phyloP scores from a whole-genome alignment of 2,329 filamentous ascomycete genomes.

The Colletotrichum sp. region DNA sequence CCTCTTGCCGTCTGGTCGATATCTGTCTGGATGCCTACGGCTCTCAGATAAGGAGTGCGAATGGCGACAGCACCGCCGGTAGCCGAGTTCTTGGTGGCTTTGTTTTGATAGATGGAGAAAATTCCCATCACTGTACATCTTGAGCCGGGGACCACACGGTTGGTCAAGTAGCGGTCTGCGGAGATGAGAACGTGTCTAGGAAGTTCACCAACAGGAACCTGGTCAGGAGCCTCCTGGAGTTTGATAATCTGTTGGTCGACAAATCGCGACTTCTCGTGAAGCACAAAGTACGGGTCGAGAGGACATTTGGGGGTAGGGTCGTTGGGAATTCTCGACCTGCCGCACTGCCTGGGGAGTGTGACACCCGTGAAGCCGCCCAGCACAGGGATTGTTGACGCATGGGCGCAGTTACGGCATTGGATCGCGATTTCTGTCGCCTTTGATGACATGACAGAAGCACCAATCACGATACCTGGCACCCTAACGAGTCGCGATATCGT shows the following conservation, averaged over 20 bases:
- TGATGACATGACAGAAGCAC: constrained; percentile 93
- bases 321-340: constrained; percentile 64
- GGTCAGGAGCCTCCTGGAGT: constrained; percentile 94
- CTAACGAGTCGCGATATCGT: constrained; percentile 94
- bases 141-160: constrained; percentile 93
- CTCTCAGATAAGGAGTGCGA: constrained; percentile 90
- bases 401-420: constrained; percentile 85
- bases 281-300: constrained; percentile 92
- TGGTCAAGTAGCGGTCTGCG: constrained; percentile 94
- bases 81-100: constrained; percentile 78
- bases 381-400: constrained; percentile 73
- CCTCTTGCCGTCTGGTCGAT: constrained; percentile 89
- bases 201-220: constrained; percentile 95
- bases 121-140: constrained; percentile 96
- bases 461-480: constrained; percentile 97
- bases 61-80: constrained; percentile 88
- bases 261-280: constrained; percentile 92
- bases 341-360: constrained; percentile 81
- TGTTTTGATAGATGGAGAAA: constrained; percentile 97
- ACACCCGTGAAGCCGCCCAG: constrained; percentile 88
- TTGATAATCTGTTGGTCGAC: constrained; percentile 99
- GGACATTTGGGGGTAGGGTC: constrained; percentile 80
- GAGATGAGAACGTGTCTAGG: constrained; percentile 94
- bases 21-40: constrained; percentile 90
- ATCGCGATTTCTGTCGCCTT: constrained; percentile 89